Conservation (phyloP, 139 green algal genomes). For the Helicosporidium sp. region DNA sequence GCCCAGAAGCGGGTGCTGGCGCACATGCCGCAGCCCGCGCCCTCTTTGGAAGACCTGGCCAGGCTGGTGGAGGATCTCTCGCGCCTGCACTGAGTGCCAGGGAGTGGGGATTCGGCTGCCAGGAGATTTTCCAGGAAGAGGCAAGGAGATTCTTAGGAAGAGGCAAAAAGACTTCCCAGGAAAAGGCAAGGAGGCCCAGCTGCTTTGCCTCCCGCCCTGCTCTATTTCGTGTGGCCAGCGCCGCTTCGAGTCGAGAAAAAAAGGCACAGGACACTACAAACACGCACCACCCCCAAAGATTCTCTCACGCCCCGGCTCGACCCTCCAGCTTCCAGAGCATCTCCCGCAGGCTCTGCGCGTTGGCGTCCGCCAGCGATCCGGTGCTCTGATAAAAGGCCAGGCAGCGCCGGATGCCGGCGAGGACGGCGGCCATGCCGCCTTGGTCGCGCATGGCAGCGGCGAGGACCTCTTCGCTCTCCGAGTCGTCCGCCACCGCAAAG, state of each 20-base stretch:
- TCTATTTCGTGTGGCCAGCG: too few relatives aligned
- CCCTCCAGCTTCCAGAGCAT: background rate
- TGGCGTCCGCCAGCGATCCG: background rate
- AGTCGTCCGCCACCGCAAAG: background rate
- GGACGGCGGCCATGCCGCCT: background rate
- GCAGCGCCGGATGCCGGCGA: background rate
- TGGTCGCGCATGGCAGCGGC: background rate
- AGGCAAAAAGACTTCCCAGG: background rate
- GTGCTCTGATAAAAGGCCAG: background rate
- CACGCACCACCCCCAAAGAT: background rate
- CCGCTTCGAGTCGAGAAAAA: too few relatives aligned
- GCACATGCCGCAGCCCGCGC: background rate
- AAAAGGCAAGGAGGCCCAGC: too few relatives aligned
- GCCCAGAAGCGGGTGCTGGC: too few relatives aligned
- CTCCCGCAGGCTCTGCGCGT: background rate
- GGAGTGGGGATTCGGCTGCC: background rate
- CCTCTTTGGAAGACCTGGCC: conserved; percentile 13
- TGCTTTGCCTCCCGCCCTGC: too few relatives aligned
- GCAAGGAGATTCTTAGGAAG: background rate
- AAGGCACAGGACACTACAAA: background rate
- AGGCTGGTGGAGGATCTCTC: conserved; percentile 49
- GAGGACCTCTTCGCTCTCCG: background rate
- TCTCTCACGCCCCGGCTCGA: background rate
- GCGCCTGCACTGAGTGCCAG: conserved; percentile 42
- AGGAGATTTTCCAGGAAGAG: background rate